Base-by-base conservation (phyloP, 768 basidiomycete species). In the Lactarius sanguifluus region DNA sequence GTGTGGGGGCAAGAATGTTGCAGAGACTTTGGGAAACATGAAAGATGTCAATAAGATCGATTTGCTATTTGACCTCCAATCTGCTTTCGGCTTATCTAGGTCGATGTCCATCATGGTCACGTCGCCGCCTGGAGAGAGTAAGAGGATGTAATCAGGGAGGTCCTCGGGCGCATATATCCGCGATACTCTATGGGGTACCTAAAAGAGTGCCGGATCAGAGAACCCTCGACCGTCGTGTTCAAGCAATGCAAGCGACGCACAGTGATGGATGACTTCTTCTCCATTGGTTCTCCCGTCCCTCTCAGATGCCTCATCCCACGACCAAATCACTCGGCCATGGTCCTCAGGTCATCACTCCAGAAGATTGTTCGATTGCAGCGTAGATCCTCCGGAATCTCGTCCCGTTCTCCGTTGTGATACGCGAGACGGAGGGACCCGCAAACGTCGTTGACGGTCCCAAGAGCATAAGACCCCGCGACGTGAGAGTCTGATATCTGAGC, bases 121-220 rank as follows among this genome's bases (percentile, higher is more conserved):
- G 25, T 73, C 71, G 23, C 79, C 81, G 7, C 66, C 68, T 32
- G 73, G 62, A 25, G 77, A 77, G 8, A 81, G 71, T 16, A 81
- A 67, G 12, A 82, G 34, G 6, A 80, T 65, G 0, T 69, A 71
- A 1, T 73, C 62, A 5, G 68, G 67, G 38, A 76, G 63, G 23
- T 72, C 73, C 20, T 74, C 74, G 3, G 76, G 73, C 38, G 75
- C 74, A 67, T 75, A 76, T 55, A 84, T 75, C 62, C 71, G 81
- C 23, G 77, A 73, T 36, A 83, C 77, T 36, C 72, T 64, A 47
- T 83, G 77, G 25, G 81, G 75, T n/a, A 81, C 72, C 86, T 88
- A 72, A 32, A 66, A 67, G 30, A 61, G 54, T 30, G 52, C 43
- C 9, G 18, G 25, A 55, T 64, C 34, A 54, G 41, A 34, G 20